Evolutionary conservation across 139 green algal genomes (phyloP).

Genomic region (Pleodorina starrii): DNA sequence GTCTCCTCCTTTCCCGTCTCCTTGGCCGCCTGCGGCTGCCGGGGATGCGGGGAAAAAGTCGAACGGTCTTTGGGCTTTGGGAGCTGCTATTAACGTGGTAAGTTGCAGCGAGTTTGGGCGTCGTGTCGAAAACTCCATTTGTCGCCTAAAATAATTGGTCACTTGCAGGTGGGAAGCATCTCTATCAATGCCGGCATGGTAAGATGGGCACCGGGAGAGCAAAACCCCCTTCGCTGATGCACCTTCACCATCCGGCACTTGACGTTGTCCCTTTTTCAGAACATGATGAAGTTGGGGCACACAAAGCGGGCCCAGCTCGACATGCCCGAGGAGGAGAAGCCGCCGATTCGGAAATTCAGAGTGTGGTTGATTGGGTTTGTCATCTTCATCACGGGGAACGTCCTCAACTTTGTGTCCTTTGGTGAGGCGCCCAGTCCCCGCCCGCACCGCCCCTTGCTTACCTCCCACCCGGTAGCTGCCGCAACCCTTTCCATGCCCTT

Average conservation of each 20-base stretch:
- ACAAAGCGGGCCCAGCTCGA: slow-evolving; percentile 67
- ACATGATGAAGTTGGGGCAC: slow-evolving; percentile 94
- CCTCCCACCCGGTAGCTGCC: no score
- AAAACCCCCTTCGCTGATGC: background rate
- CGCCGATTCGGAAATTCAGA: slow-evolving; percentile 50
- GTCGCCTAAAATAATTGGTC: background rate
- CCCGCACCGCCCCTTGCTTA: background rate
- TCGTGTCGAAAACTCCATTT: background rate
- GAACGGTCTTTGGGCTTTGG: slow-evolving; percentile 18
- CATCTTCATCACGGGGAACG: slow-evolving; percentile 82
- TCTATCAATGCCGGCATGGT: slow-evolving; percentile 86
- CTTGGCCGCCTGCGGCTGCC: background rate
- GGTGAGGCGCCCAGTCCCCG: slow-evolving; percentile 14
- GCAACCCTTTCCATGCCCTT: background rate
- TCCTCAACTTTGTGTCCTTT: slow-evolving; percentile 88
- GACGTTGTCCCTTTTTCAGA: slow-evolving; percentile 70
- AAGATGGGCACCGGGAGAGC: background rate
- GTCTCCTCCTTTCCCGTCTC: background rate
- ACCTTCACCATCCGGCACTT: no score
- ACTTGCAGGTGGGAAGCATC: slow-evolving; percentile 78
- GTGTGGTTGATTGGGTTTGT: slow-evolving; percentile 82
- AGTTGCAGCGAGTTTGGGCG: background rate
- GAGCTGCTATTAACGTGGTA: slow-evolving; percentile 50
- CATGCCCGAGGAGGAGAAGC: slow-evolving; percentile 55
- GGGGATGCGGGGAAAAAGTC: background rate